These are phyloP conservation scores for Daldinia eschscholtzii DNA, from an alignment of 2,329 filamentous ascomycete species.

Conservation along the genomic window DNA sequence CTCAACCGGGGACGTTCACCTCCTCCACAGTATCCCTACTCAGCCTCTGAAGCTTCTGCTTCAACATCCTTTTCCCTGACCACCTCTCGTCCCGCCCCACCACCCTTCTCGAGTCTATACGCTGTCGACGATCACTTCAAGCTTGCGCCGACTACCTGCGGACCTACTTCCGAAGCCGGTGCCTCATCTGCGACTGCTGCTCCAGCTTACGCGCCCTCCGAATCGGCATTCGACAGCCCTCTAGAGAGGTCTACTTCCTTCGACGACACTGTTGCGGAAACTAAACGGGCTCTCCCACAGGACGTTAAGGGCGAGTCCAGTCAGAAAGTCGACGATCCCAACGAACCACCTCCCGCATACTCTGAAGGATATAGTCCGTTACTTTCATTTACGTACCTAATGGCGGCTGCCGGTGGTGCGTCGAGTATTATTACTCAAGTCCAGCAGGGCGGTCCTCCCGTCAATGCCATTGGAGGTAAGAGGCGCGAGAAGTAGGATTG, in stretches of 20 bases:
- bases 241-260: constrained; percentile 56
- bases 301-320: constrained; percentile 83
- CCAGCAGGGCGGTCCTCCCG: constrained; percentile 89
- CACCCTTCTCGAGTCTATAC: constrained; percentile 73
- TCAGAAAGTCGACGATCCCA: constrained; percentile 77
- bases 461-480: constrained; percentile 89
- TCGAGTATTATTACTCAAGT: constrained; percentile 99
- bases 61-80: constrained; percentile 55
- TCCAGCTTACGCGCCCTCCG: constrained; percentile 67
- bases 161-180: constrained; percentile 51
- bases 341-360: constrained; percentile 95
- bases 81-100: constrained; percentile 60
- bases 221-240: constrained; percentile 55
- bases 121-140: constrained; percentile 53
- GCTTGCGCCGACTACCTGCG: constrained; percentile 45
- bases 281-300: constrained; percentile 84
- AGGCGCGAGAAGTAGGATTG: neutral
- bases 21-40: constrained; percentile 73
- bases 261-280: constrained; percentile 73
- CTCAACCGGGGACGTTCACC: constrained; percentile 61
- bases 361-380: constrained; percentile 94
- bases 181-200: constrained; percentile 59
- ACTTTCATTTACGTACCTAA: constrained; percentile 92
- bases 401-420: constrained; percentile 96
- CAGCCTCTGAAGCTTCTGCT: constrained; percentile 66